Base-by-base conservation (phyloP, 148 eudicot genomes). In the Spergularia marina region DNA sequence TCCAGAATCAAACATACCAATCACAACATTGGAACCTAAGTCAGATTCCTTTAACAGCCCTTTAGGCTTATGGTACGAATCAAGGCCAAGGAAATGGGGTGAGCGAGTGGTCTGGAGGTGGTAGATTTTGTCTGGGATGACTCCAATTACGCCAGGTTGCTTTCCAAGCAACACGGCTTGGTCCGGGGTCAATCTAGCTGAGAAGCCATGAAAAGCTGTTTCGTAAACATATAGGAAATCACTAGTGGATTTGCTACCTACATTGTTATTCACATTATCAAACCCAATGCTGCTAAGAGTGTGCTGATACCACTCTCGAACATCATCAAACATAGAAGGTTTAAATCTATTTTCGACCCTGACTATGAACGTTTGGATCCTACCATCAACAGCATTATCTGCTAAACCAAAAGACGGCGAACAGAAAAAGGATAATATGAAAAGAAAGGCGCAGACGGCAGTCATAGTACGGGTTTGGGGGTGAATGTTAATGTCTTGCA, bases 1-100 rank as follows among this genome's bases (percentile, higher is more conserved):
- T 4, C 92, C 91, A n/a, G 92, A 85, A 65, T 92, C 97, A 2
- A 92, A 56, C 0, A 92, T 56, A 4, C 95, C 95, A 40, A 92
- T 80, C 7, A 90, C 78, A 20, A 87, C 85, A 16, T 86, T 77
- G 6, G 75, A 58, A 4, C 78, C 72, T 21, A 70, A 77, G 18
- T 68, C 68, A 18, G 78, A 78, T 4, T 74, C 76, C 34, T 59
- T 70, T 23, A 63, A 40, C 16, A 69, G 10, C 4, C 81, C 73
- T 5, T 7, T 59, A 23, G 73, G 68, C 13, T 21, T 54, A 40
- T 62, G 63, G 23, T 68, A 72, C 7, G 72, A 34, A 20, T 78
- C 10, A 14, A 82, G 79, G 8, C 76, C 79, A 6, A 79, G 53
- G 70, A 82, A 82, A n/a, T 62, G 13, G 9, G 84, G 84, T 7